Evolutionary conservation across 2,329 filamentous ascomycete species (phyloP).

Genomic region (Leptographium galeiforme): DNA sequence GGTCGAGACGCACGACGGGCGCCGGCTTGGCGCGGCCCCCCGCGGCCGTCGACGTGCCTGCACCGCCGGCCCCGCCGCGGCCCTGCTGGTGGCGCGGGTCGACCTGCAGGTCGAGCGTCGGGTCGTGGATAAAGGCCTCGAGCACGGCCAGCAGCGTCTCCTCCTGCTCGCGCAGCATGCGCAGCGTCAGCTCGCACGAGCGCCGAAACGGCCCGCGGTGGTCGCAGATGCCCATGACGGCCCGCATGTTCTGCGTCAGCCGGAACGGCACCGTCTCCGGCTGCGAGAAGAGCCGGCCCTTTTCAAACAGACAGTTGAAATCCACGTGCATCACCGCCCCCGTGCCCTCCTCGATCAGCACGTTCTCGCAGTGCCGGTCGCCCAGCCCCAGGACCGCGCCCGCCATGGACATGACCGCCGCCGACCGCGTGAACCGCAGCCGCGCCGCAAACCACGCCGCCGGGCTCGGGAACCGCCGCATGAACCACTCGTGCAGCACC

Average conservation of each 20-base stretch:
- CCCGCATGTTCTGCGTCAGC: conserved; percentile 95
- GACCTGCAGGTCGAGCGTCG: conserved; percentile 74
- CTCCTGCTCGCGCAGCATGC: conserved; percentile 75
- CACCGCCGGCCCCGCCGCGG: conserved; percentile 30
- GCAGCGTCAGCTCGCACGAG: conserved; percentile 77
- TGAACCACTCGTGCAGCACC: conserved; percentile 87
- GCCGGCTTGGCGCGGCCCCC: conserved; percentile 32
- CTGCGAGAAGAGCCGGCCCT: conserved; percentile 87
- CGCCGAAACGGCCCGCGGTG: conserved; percentile 88
- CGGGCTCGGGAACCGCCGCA: conserved; percentile 86
- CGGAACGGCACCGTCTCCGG: conserved; percentile 93
- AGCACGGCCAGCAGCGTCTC: conserved; percentile 96
- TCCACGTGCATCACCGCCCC: conserved; percentile 95
- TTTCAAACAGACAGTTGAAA: conserved; percentile 99
- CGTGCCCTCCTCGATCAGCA: conserved; percentile 84
- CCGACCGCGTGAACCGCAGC: conserved; percentile 80
- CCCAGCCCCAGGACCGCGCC: conserved; percentile 88
- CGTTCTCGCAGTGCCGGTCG: conserved; percentile 94
- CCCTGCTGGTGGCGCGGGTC: conserved; percentile 40
- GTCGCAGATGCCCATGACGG: conserved; percentile 90
- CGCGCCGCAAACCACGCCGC: conserved; percentile 84
- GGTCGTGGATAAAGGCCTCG: conserved; percentile 94
- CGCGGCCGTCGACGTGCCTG: neutral
- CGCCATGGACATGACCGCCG: conserved; percentile 99
- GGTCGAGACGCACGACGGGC: conserved; percentile 36